Evolutionary conservation across 2,329 filamentous ascomycete species (phyloP).

Genomic region (Pseudogymnoascus sp.): DNA sequence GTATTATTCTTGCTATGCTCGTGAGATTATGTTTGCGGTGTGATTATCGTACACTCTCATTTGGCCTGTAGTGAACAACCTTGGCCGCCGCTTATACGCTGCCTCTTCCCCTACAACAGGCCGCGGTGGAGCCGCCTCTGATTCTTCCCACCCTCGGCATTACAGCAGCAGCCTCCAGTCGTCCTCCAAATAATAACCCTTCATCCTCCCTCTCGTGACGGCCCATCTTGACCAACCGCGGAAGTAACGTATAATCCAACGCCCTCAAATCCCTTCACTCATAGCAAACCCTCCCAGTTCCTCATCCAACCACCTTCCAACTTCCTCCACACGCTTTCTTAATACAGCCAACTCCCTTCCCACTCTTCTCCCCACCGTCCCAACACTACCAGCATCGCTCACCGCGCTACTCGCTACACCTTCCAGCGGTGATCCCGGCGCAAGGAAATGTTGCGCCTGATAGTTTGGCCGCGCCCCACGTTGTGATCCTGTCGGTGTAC

Average conservation of each 20-base stretch:
- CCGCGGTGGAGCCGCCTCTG: not conserved
- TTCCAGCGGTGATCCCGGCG: constrained; percentile 23
- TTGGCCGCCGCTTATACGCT: not conserved
- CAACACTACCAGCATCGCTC: constrained; percentile 26
- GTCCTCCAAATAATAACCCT: not conserved
- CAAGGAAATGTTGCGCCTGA: constrained; percentile 2
- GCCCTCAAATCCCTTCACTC: constrained; percentile 15
- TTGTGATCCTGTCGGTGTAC: not conserved
- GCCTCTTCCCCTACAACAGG: not conserved
- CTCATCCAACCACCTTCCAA: constrained; percentile 53
- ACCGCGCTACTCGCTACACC: constrained; percentile 26
- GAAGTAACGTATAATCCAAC: not conserved
- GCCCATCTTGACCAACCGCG: not conserved
- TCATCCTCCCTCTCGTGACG: not conserved
- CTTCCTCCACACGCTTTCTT: constrained; percentile 50
- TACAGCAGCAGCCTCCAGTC: not conserved
- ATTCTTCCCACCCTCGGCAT: not conserved
- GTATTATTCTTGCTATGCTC: too few species aligned
- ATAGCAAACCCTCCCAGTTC: constrained; percentile 40
- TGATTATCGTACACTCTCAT: not conserved
- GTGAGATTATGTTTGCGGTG: not conserved
- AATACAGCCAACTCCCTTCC: constrained; percentile 42
- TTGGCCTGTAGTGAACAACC: not conserved
- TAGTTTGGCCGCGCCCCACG: not conserved
- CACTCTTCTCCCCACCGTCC: constrained; percentile 29